Conservation (phyloP, 768 basidiomycete species). For the Porphyrellus cyaneotinctus region DNA sequence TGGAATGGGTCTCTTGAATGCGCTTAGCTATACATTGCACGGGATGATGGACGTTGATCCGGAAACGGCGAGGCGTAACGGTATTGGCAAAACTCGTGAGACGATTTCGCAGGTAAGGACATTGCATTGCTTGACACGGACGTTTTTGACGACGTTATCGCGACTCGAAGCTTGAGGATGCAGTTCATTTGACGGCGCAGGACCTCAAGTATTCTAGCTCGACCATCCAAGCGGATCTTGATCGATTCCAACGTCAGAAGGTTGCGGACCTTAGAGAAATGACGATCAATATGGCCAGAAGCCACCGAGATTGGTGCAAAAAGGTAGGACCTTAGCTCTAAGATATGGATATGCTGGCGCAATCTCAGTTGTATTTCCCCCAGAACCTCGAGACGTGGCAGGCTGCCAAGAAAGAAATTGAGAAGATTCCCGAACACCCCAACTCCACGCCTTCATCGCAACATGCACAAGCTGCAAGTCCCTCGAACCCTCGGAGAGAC, state of each 20-base stretch:
- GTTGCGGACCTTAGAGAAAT: conserved; percentile 95
- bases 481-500: conserved; percentile 51
- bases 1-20: conserved; percentile 84
- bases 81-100: conserved; percentile 92
- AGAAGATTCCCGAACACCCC: conserved; percentile 87
- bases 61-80: conserved; percentile 88
- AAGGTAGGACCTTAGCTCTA: conserved; percentile 51
- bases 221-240: conserved; percentile 95
- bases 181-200: conserved; percentile 84
- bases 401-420: conserved; percentile 89
- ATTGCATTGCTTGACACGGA: conserved; percentile 4
- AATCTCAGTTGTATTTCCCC: conserved; percentile 14
- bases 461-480: conserved; percentile 33
- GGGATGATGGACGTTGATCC: conserved; percentile 99
- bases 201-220: conserved; percentile 96
- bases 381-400: conserved; percentile 98
- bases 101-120: conserved; percentile 82
- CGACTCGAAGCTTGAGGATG: conserved; percentile 80
- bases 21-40: conserved; percentile 89
- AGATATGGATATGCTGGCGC: conserved; percentile 1
- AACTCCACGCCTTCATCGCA: conserved; percentile 54
- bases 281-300: conserved; percentile 84
- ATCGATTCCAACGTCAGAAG: conserved; percentile 98
- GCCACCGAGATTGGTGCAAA: conserved; percentile 95
- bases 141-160: conserved; percentile 12